phyloP scores from a whole-genome alignment of 129 eudicot genomes.

The Flaveria ramosissima region DNA sequence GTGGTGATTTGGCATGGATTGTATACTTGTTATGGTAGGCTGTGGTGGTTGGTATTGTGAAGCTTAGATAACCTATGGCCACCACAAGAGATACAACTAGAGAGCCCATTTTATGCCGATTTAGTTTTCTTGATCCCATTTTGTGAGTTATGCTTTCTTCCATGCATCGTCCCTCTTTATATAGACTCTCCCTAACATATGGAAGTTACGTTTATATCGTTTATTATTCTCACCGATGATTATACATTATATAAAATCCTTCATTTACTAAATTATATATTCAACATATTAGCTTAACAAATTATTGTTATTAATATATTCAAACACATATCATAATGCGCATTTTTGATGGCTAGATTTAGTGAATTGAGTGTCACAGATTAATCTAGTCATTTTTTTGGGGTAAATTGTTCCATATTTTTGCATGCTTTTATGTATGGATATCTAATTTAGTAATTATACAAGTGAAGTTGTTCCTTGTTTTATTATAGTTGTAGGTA shows the following conservation, averaged over 20 bases:
- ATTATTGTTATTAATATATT: too few species aligned
- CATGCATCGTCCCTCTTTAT: background rate
- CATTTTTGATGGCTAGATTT: too few species aligned
- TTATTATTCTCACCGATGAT: background rate
- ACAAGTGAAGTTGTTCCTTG: background rate
- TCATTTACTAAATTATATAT: too few species aligned
- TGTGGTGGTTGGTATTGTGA: background rate
- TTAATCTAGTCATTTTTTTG: background rate
- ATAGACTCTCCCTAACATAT: background rate
- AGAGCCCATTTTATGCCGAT: background rate
- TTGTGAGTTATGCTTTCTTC: background rate
- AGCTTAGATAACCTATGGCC: slow-evolving; percentile 2
- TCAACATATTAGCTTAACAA: background rate
- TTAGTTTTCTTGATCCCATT: background rate
- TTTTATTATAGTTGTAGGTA: background rate
- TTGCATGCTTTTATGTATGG: too few species aligned
- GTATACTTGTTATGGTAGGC: slow-evolving; percentile 5
- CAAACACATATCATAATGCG: background rate
- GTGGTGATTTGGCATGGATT: background rate
- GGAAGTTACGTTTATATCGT: background rate
- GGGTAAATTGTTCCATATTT: too few species aligned
- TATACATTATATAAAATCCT: background rate
- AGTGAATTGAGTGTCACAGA: background rate
- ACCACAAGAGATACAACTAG: background rate
- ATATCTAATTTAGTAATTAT: too few species aligned